Conservation (phyloP, 73 alveolate genomes). For the Stentor roeselii region DNA sequence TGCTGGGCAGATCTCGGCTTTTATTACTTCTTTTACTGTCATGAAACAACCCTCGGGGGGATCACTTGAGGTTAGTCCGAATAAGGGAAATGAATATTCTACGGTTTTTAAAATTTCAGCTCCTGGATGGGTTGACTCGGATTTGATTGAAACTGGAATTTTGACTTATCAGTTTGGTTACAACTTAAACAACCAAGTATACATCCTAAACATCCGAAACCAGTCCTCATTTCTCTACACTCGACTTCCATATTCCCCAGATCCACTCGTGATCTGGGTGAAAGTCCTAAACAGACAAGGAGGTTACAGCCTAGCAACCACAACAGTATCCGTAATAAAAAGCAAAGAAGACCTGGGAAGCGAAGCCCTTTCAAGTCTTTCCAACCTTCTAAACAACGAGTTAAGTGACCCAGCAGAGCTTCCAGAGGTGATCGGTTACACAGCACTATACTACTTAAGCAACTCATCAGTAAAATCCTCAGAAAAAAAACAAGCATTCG, state of each 20-base stretch:
- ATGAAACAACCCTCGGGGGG: conserved; percentile 1
- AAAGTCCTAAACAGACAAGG: neutral
- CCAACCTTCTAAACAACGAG: neutral
- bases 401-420: neutral
- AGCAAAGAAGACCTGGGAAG: neutral
- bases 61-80: neutral
- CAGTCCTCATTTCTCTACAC: conserved; percentile 15
- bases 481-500: neutral
- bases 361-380: neutral
- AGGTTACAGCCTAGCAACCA: neutral
- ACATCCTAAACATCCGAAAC: neutral
- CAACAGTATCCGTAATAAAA: neutral
- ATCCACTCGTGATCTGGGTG: neutral
- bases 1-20: neutral
- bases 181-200: neutral
- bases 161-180: conserved; percentile 15
- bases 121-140: neutral
- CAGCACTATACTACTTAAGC: neutral
- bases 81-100: neutral
- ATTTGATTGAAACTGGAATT: neutral
- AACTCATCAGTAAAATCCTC: neutral
- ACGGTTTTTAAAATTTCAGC: neutral
- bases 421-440: neutral
- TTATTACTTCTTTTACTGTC: neutral
- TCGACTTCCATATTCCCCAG: neutral